Conservation (phyloP, 495 filamentous ascomycete genomes). For the Endocarpon pusillum region DNA sequence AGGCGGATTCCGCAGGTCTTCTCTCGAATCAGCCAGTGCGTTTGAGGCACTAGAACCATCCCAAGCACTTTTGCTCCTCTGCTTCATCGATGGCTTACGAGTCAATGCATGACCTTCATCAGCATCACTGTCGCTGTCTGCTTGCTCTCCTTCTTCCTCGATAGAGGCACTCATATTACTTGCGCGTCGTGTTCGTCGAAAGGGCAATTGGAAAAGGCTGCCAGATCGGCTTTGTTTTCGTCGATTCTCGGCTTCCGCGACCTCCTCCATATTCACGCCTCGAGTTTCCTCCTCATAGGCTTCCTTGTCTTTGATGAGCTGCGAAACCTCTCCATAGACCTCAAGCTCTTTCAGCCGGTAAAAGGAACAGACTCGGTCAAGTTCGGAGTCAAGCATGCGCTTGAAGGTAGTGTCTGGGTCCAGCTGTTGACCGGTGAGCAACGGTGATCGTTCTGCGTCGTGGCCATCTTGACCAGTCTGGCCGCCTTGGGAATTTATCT, state of each 20-base stretch:
- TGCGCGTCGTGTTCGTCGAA: conserved; percentile 23
- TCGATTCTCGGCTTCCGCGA: conserved; percentile 30
- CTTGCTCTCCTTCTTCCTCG: conserved; percentile 28
- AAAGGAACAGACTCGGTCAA: conserved; percentile 87
- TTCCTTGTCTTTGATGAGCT: conserved; percentile 57
- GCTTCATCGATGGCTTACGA: conserved; percentile 1
- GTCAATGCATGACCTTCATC: conserved; percentile 20
- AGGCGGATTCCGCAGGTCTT: conserved; percentile 36
- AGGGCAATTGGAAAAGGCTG: conserved; percentile 28
- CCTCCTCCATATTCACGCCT: conserved; percentile 35
- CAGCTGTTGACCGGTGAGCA: conserved; percentile 39
- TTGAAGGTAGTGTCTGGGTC: conserved; percentile 67
- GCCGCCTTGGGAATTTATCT: conserved; percentile 36
- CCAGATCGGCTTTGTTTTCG: conserved; percentile 25
- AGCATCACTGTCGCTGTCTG: conserved; percentile 50
- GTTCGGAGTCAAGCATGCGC: conserved; percentile 66
- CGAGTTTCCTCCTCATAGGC: conserved; percentile 48
- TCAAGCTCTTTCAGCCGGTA: conserved; percentile 76
- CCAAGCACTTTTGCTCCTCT: conserved; percentile 9
- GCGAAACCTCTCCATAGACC: conserved; percentile 63
- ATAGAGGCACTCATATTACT: conserved; percentile 31
- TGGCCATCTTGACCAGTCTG: conserved; percentile 37
- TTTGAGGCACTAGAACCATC: conserved; percentile 6
- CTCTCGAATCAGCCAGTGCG: conserved; percentile 15
- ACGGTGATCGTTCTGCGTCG: conserved; percentile 76